Percentiles rank a stretch among this genome's conserved stretches.
phyloP scores from a whole-genome alignment of 2,329 filamentous ascomycete species.

The Arthrobotrys sphaeroides region DNA sequence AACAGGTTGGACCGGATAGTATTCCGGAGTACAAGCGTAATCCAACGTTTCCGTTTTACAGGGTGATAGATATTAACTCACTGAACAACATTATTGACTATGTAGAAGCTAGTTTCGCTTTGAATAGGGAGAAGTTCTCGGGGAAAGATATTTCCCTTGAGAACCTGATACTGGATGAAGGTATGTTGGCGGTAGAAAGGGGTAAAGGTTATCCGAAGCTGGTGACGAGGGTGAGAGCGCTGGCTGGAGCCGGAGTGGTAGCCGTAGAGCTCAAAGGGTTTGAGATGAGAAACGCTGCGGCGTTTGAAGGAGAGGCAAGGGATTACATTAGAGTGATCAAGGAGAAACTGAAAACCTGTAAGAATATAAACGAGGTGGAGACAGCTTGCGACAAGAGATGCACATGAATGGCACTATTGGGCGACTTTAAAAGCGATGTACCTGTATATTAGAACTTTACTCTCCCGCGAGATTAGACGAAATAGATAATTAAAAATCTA shows the following conservation, averaged over 20 bases:
- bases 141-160: constrained; percentile 16
- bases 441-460: not conserved
- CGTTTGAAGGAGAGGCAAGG: not conserved
- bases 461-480: too few relatives aligned
- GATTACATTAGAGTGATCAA: constrained; percentile 6
- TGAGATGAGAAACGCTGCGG: constrained; percentile 33
- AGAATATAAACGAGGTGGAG: constrained; percentile 48
- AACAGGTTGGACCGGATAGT: constrained; percentile 29
- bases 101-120: constrained; percentile 44
- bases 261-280: constrained; percentile 26
- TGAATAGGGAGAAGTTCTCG: constrained; percentile 39
- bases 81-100: constrained; percentile 26
- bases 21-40: constrained; percentile 40
- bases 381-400: constrained; percentile 44
- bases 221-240: constrained; percentile 19
- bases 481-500: not conserved
- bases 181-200: constrained; percentile 22
- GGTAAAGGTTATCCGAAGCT: constrained; percentile 17
- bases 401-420: not conserved
- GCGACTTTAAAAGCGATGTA: not conserved
- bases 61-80: constrained; percentile 46
- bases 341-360: constrained; percentile 27
- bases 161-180: constrained; percentile 13
- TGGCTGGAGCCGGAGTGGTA: constrained; percentile 8
- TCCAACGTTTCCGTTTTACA: constrained; percentile 43